Conservation (phyloP, 371 early-diverging fungal species). For the Nosema muscidifuracis region DNA sequence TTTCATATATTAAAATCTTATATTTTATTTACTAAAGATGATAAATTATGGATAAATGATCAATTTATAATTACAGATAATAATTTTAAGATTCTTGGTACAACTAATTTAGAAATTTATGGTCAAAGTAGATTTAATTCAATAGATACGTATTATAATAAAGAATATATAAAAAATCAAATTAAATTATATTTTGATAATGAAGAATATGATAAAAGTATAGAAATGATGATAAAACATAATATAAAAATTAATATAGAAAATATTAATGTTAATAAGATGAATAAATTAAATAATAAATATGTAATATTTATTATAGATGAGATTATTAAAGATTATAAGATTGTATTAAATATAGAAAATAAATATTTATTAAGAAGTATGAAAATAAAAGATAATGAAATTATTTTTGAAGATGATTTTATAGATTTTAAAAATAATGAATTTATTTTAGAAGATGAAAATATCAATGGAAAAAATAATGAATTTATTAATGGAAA, state of each 20-base stretch:
- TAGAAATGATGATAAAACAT: slow-evolving; percentile 11
- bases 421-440: too few relatives aligned
- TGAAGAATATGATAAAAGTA: slow-evolving; percentile 11
- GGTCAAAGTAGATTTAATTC: slow-evolving; percentile 21
- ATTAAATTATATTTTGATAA: slow-evolving; percentile 5
- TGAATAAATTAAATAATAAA: not conserved
- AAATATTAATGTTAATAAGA: not conserved
- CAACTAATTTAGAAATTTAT: slow-evolving; percentile 6
- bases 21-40: not conserved
- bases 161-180: slow-evolving; percentile 4
- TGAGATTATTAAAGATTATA: slow-evolving; percentile 15
- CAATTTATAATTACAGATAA: slow-evolving; percentile 4
- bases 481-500: not conserved
- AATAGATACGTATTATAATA: slow-evolving; percentile 27
- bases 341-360: slow-evolving; percentile 19
- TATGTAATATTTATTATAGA: slow-evolving; percentile 14
- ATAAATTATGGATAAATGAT: not conserved
- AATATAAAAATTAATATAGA: not conserved
- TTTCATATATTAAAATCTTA: not conserved
- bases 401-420: too few relatives aligned
- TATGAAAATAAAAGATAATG: not conserved
- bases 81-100: slow-evolving; percentile 19
- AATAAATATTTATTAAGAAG: not conserved
- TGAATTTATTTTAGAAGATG: too few relatives aligned
- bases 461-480: not conserved